Percentiles rank a stretch among this genome's conserved stretches.
These are phyloP conservation scores for Aspergillus neotritici DNA, from an alignment of 2,329 filamentous ascomycete genomes.

Conservation along the genomic window DNA sequence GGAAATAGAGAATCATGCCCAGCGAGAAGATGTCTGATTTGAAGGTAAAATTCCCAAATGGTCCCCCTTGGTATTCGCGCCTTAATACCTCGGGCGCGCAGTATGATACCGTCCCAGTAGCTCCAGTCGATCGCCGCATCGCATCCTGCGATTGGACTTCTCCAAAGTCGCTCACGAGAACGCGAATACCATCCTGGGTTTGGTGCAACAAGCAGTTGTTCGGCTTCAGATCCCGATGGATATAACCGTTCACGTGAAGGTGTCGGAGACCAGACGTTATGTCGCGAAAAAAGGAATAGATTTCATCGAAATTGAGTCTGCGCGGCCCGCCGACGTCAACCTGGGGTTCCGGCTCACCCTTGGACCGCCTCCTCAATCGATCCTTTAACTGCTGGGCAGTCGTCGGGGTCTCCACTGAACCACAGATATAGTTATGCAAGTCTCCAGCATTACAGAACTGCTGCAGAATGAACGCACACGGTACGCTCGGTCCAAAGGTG, in stretches of 20 bases:
- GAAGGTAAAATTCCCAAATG: conserved; percentile 86
- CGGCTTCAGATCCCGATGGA: conserved; percentile 92
- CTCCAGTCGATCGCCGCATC: conserved; percentile 80
- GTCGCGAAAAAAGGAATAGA: conserved; percentile 94
- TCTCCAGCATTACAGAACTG: conserved; percentile 96
- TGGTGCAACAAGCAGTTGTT: conserved; percentile 88
- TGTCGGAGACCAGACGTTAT: conserved; percentile 89
- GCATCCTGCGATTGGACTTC: conserved; percentile 84
- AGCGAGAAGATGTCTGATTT: conserved; percentile 98
- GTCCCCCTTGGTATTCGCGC: conserved; percentile 57
- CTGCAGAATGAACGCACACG: conserved; percentile 93
- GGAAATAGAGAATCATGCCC: conserved; percentile 97
- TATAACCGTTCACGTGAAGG: conserved; percentile 84
- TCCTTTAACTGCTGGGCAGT: conserved; percentile 86
- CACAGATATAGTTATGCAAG: conserved; percentile 79
- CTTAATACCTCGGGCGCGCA: conserved; percentile 90
- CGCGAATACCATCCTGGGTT: conserved; percentile 64
- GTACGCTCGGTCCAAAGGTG: conserved; percentile 82
- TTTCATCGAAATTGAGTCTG: conserved; percentile 73
- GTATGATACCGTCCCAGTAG: conserved; percentile 94
- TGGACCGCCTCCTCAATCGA: conserved; percentile 74
- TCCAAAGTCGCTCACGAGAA: conserved; percentile 95
- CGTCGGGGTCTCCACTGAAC: conserved; percentile 53
- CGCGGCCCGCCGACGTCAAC: conserved; percentile 48
- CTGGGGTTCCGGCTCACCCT: conserved; percentile 63